Conservation (phyloP, 192 early-diverging fungal species). For the Podila verticillata region DNA sequence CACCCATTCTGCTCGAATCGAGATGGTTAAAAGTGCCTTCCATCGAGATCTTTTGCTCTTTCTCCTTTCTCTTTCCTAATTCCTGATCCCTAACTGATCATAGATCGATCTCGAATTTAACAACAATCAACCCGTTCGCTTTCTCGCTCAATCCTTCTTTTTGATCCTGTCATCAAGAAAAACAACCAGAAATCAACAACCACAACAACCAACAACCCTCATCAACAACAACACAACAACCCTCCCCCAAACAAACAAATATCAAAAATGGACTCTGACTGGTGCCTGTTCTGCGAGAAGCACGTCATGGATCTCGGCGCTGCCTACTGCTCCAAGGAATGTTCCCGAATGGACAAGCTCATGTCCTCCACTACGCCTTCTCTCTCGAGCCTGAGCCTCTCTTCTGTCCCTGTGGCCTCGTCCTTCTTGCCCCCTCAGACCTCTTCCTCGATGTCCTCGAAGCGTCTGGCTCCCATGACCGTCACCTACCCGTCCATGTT, state of each 20-base stretch:
- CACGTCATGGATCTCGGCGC: conserved; percentile 51
- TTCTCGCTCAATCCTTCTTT: background rate
- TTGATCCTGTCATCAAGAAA: too few species aligned
- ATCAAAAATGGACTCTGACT: conserved; percentile 47
- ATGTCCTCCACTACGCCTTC: conserved; percentile 36
- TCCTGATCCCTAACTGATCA: conserved; percentile 37
- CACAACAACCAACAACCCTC: background rate
- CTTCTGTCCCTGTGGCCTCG: background rate
- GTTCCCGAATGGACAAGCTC: conserved; percentile 46
- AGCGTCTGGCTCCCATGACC: conserved; percentile 44
- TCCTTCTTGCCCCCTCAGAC: conserved; percentile 2
- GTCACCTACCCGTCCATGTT: conserved; percentile 44
- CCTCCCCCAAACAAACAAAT: background rate
- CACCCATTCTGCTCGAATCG: background rate
- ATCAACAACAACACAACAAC: conserved; percentile 7
- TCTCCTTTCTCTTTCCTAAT: conserved; percentile 36
- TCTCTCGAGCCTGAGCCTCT: background rate
- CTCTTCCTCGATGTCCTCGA: conserved; percentile 14
- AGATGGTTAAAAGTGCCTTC: background rate
- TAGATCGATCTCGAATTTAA: conserved; percentile 43
- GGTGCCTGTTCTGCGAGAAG: conserved; percentile 54
- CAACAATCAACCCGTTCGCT: background rate
- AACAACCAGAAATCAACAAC: background rate
- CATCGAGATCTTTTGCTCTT: conserved; percentile 21
- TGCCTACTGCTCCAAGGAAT: conserved; percentile 50